These are phyloP conservation scores for Hansenula lynferdii DNA, from an alignment of 1,139 yeast genomes.

Conservation along the genomic window DNA sequence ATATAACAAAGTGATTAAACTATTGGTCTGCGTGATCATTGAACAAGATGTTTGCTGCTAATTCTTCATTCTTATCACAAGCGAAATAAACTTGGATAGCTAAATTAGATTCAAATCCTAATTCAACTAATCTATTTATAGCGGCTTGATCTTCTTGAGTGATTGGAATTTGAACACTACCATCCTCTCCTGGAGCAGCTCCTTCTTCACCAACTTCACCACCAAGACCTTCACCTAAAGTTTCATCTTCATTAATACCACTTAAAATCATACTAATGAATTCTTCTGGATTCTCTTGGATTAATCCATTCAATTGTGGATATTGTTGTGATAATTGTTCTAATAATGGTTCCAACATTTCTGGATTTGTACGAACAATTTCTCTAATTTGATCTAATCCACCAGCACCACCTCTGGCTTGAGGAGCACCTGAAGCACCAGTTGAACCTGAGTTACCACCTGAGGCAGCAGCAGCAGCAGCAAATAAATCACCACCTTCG, in stretches of 20 bases:
- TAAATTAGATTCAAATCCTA: conserved; percentile 85
- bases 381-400: conserved; percentile 64
- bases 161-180: conserved; percentile 40
- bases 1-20: too few species aligned
- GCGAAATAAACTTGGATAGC: conserved; percentile 96
- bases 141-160: conserved; percentile 87
- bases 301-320: conserved; percentile 81
- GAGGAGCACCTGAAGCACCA: conserved; percentile 16
- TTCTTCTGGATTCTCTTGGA: conserved; percentile 83
- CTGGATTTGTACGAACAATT: conserved; percentile 83
- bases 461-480: conserved; percentile 24
- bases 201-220: conserved; percentile 27
- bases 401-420: conserved; percentile 7
- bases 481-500: conserved; percentile 20
- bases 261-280: conserved; percentile 70
- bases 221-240: conserved; percentile 24
- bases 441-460: conserved; percentile 19
- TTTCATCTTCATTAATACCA: conserved; percentile 45
- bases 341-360: conserved; percentile 76
- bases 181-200: conserved; percentile 28
- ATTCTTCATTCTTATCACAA: conserved; percentile 96
- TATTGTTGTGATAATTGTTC: conserved; percentile 80
- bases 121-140: conserved; percentile 78
- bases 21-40: conserved; percentile 23
- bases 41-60: conserved; percentile 85